phyloP scores from a whole-genome alignment of 1,284 basidiomycete species.

The Grifola frondosa region DNA sequence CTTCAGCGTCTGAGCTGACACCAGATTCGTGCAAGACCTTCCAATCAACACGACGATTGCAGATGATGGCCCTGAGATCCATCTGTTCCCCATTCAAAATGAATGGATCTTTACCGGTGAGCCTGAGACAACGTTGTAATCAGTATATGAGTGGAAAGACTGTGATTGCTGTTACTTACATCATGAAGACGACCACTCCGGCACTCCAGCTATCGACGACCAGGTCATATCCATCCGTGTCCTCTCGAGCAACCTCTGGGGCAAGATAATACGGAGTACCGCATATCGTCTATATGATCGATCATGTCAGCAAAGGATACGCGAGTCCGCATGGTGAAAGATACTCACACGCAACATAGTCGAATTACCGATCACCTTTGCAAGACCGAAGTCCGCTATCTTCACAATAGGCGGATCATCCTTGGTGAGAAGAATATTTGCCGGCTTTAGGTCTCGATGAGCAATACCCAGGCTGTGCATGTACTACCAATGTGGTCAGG shows the following conservation, averaged over 20 bases:
- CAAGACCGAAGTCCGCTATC: constrained; percentile 96
- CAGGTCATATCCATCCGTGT: constrained; percentile 71
- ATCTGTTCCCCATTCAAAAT: constrained; percentile 59
- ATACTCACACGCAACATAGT: too few relatives aligned
- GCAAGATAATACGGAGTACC: constrained; percentile 99
- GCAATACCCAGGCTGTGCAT: too few relatives aligned
- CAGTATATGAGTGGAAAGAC: not conserved
- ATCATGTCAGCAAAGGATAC: not conserved
- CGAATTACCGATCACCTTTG: constrained; percentile 97
- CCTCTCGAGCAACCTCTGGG: constrained; percentile 84
- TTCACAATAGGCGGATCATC: too few relatives aligned
- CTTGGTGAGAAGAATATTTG: too few relatives aligned
- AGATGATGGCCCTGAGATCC: constrained; percentile 54
- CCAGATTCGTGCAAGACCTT: constrained; percentile 42
- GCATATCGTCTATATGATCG: constrained; percentile 80
- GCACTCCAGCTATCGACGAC: constrained; percentile 94
- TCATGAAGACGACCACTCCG: constrained; percentile 86
- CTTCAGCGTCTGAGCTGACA: too few relatives aligned
- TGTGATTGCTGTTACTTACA: constrained; percentile 48
- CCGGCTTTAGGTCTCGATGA: constrained; percentile 88
- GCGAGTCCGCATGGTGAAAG: not conserved
- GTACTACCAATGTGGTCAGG: constrained; percentile 1
- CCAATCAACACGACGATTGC: constrained; percentile 63
- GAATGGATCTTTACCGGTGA: constrained; percentile 76
- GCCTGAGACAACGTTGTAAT: constrained; percentile 50